These are phyloP conservation scores for Nicotiana knightiana DNA, from an alignment of 257 asterid species.

Conservation along the genomic window DNA sequence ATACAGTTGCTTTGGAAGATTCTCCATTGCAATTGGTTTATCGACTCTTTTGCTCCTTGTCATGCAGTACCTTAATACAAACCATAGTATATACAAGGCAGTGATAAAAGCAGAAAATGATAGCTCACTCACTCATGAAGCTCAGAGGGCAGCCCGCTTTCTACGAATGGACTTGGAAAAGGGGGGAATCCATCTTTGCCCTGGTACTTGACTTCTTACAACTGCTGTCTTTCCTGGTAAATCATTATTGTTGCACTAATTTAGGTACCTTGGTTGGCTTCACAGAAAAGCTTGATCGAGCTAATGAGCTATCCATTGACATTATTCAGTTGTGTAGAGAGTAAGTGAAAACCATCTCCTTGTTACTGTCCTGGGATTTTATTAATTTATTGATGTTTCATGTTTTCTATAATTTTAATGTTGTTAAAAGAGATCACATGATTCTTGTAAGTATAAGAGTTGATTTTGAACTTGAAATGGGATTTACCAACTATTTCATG, in stretches of 20 bases:
- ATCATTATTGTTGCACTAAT: constrained; percentile 7
- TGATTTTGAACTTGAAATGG: background rate
- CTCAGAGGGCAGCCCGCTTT: constrained; percentile 62
- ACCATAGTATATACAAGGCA: constrained; percentile 65
- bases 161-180: constrained; percentile 80
- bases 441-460: background rate
- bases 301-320: constrained; percentile 55
- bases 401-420: background rate
- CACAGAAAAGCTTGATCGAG: constrained; percentile 71
- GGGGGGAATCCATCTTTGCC: constrained; percentile 91
- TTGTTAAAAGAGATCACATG: background rate
- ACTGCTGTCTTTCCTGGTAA: constrained; percentile 7
- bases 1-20: constrained; percentile 1
- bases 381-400: background rate
- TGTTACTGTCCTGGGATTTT: background rate
- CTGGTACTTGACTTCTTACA: constrained; percentile 44
- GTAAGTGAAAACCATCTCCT: constrained; percentile 39
- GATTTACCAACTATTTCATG: constrained; percentile 4
- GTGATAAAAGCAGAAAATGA: constrained; percentile 71
- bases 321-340: constrained; percentile 81
- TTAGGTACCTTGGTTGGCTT: constrained; percentile 18
- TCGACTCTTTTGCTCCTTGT: background rate
- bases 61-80: constrained; percentile 80
- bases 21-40: background rate
- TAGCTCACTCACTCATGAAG: constrained; percentile 70